Conservation (phyloP, 73 alveolate species). For the Paramecium biaurelia region DNA sequence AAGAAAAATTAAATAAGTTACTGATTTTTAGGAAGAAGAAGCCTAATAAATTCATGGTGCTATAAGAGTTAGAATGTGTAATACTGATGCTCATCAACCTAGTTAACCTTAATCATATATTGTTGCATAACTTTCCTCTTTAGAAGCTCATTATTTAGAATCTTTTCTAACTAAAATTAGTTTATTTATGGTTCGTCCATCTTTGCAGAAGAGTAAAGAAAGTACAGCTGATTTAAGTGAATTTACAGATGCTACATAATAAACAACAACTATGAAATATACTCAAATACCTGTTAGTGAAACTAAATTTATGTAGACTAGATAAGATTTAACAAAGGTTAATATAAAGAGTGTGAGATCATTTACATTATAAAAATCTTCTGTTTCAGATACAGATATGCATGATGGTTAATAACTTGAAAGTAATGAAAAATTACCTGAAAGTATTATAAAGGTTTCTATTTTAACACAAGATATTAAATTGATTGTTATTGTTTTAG, state of each 20-base stretch:
- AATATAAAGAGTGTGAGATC: not conserved
- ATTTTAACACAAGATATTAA: not conserved
- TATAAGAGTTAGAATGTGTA: not conserved
- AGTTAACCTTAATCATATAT: not conserved
- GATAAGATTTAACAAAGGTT: not conserved
- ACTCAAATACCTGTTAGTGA: constrained; percentile 4
- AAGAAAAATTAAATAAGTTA: not conserved
- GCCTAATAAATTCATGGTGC: not conserved
- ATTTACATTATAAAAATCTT: not conserved
- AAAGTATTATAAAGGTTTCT: not conserved
- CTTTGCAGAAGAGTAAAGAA: not conserved
- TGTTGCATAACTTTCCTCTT: not conserved
- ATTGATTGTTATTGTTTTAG: not conserved
- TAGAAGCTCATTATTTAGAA: not conserved
- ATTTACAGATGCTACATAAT: not conserved
- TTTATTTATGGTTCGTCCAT: not conserved
- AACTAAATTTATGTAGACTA: not conserved
- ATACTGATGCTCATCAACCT: not conserved
- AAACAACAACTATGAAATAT: not conserved
- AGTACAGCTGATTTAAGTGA: not conserved
- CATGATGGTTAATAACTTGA: not conserved
- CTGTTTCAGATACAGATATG: not conserved
- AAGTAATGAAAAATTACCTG: not conserved
- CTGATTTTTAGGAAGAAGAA: not conserved
- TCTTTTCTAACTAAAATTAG: not conserved